Evolutionary conservation across 2,329 filamentous ascomycete species (phyloP).

Genomic region (Ophiobolus disseminans): DNA sequence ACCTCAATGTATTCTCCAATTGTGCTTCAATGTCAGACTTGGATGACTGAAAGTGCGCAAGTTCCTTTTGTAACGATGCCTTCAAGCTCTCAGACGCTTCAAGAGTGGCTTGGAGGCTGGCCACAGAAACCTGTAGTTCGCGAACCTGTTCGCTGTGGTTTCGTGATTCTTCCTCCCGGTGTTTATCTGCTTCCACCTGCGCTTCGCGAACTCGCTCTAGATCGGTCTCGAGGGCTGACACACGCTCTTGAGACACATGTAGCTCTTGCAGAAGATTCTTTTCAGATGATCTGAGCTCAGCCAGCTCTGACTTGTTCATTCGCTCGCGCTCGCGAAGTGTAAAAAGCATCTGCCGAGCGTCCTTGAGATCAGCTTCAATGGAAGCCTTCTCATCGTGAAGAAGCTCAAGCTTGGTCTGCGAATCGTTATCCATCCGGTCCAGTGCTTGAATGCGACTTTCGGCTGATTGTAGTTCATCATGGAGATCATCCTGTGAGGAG

Average conservation of each 20-base stretch:
- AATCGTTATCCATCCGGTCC: constrained; percentile 22
- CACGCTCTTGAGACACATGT: constrained; percentile 26
- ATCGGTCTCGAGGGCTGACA: constrained; percentile 22
- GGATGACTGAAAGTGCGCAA: constrained; percentile 15
- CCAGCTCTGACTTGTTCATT: constrained; percentile 30
- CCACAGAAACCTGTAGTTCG: constrained; percentile 31
- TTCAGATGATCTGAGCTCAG: constrained; percentile 27
- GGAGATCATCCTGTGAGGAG: constrained; percentile 19
- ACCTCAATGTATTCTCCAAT: constrained; percentile 10
- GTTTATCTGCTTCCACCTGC: constrained; percentile 21
- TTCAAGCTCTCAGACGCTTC: constrained; percentile 25
- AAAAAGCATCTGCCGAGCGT: constrained; percentile 24
- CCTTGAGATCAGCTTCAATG: constrained; percentile 29
- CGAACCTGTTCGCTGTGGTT: constrained; percentile 29
- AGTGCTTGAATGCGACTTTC: constrained; percentile 26
- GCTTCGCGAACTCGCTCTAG: constrained; percentile 22
- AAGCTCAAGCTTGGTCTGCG: constrained; percentile 25
- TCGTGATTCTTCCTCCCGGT: constrained; percentile 15
- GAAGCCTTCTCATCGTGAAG: constrained; percentile 26
- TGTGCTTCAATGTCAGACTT: constrained; percentile 19
- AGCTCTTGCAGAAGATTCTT: constrained; percentile 28
- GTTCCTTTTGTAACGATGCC: constrained; percentile 18
- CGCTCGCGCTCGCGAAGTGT: constrained; percentile 30
- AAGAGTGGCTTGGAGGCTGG: constrained; percentile 20
- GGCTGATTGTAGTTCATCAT: constrained; percentile 30